Conservation (phyloP, 2,329 filamentous ascomycete species). For the Claviceps sp. region DNA sequence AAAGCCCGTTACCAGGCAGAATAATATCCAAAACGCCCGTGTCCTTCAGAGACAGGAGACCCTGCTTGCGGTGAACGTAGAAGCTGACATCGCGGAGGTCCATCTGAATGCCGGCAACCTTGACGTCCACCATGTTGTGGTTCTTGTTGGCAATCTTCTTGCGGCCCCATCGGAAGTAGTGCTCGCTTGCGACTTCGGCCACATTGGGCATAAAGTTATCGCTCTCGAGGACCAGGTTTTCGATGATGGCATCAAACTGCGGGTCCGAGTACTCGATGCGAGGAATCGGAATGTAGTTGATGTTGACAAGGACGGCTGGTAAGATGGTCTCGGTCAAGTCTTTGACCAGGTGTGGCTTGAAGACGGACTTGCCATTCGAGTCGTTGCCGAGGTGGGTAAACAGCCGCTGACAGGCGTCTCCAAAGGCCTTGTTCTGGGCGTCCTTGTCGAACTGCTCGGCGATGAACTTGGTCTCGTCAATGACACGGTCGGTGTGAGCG, state of each 20-base stretch:
- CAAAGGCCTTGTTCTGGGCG: slow-evolving; percentile 72
- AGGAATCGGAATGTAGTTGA: slow-evolving; percentile 83
- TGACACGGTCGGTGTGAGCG: slow-evolving; percentile 68
- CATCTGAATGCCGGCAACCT: slow-evolving; percentile 82
- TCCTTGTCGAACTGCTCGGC: slow-evolving; percentile 83
- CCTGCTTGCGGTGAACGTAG: slow-evolving; percentile 89
- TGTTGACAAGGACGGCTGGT: slow-evolving; percentile 66
- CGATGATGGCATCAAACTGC: slow-evolving; percentile 74
- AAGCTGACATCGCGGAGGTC: slow-evolving; percentile 85
- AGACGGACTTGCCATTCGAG: slow-evolving; percentile 65
- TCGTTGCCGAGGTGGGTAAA: slow-evolving; percentile 84
- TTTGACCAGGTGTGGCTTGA: slow-evolving; percentile 88
- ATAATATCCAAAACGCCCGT: slow-evolving; percentile 80
- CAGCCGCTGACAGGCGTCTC: slow-evolving; percentile 61
- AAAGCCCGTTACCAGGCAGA: slow-evolving; percentile 75
- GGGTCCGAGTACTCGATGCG: slow-evolving; percentile 85
- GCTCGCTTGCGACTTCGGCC: slow-evolving; percentile 76
- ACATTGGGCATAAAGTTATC: slow-evolving; percentile 95
- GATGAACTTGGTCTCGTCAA: slow-evolving; percentile 85
- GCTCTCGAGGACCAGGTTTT: slow-evolving; percentile 90
- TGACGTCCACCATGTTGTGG: slow-evolving; percentile 71
- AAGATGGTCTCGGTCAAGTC: slow-evolving; percentile 80
- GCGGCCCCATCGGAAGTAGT: slow-evolving; percentile 90
- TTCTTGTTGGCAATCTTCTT: slow-evolving; percentile 73
- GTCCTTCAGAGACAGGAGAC: slow-evolving; percentile 80